These are phyloP conservation scores for Gossypium schwendimanii DNA, from an alignment of 441 rosid genomes.

Conservation along the genomic window DNA sequence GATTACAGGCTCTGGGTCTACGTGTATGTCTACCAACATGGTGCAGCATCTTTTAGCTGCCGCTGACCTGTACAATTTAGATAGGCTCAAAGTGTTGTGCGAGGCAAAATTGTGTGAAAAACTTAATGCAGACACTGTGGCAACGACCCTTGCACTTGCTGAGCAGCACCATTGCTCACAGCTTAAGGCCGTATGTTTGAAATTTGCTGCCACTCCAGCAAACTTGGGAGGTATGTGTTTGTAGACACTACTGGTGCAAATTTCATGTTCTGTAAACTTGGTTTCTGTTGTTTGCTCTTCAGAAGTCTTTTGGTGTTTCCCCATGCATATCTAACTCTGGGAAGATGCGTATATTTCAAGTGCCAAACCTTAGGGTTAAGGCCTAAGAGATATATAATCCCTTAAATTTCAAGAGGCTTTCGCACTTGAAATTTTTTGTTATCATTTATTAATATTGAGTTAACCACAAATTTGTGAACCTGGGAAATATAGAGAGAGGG, in stretches of 20 bases:
- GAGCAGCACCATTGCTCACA: conserved; percentile 80
- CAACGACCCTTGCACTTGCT: conserved; percentile 85
- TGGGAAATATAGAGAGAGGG: background rate
- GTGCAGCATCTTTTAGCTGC: conserved; percentile 83
- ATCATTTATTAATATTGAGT: background rate
- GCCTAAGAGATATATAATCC: background rate
- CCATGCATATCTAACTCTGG: conserved; percentile 7
- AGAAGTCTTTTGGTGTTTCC: conserved; percentile 11
- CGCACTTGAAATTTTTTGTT: background rate
- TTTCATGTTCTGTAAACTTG: conserved; percentile 28
- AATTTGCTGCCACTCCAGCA: conserved; percentile 64
- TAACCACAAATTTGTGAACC: background rate
- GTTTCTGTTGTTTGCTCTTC: conserved; percentile 8
- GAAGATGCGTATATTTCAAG: conserved; percentile 12
- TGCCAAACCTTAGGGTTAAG: background rate
- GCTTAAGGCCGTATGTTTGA: conserved; percentile 69
- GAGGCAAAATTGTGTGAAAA: conserved; percentile 75
- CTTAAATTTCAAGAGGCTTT: background rate
- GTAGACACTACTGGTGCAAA: conserved; percentile 24
- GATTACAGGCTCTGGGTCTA: conserved; percentile 51
- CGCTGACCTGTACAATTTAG: conserved; percentile 76
- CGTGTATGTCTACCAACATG: conserved; percentile 55
- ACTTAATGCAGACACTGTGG: conserved; percentile 63
- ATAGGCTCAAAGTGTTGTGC: conserved; percentile 62
- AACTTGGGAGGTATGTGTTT: conserved; percentile 69